A percentile compares a stretch with the other conserved stretches of the same genome.
Conservation (phyloP, 306 rosid genomes). For the Cucurbita argyrosperma region DNA sequence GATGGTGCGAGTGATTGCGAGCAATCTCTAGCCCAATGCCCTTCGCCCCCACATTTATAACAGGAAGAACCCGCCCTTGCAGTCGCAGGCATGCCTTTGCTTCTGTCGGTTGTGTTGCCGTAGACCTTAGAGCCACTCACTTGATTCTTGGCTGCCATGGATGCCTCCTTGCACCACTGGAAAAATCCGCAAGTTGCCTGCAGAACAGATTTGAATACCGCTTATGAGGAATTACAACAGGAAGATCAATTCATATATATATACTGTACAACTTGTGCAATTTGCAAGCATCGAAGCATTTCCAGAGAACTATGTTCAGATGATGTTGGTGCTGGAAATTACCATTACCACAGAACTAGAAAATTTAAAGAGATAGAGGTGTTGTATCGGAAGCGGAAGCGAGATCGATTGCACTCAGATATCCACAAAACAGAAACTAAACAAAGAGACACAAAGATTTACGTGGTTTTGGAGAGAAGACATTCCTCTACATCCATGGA, state of each 20-base stretch:
- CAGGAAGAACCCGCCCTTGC: conserved; percentile 9
- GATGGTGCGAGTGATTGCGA: conserved; percentile 11
- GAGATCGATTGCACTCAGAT: too few species aligned
- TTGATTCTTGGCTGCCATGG: conserved; percentile 1
- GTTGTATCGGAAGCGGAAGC: too few species aligned
- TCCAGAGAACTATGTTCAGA: background rate
- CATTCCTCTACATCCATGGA: too few species aligned
- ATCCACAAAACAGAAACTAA: too few species aligned
- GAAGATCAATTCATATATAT: background rate
- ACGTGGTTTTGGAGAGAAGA: too few species aligned
- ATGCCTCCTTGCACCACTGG: conserved; percentile 43
- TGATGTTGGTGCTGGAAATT: background rate
- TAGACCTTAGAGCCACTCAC: conserved; percentile 1
- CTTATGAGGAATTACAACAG: background rate
- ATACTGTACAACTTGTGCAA: background rate
- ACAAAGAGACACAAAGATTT: too few species aligned
- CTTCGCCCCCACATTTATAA: conserved; percentile 32
- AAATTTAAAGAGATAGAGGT: background rate
- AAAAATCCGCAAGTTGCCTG: conserved; percentile 31
- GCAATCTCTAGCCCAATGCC: conserved; percentile 52
- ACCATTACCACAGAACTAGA: background rate
- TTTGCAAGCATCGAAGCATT: background rate
- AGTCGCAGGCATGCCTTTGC: background rate
- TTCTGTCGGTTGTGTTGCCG: background rate
- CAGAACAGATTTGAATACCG: background rate